Evolutionary conservation across 140 eudicot genomes (phyloP), one percentile per base, ranked within the genome.

Genomic region (Oenanthe javanica): DNA sequence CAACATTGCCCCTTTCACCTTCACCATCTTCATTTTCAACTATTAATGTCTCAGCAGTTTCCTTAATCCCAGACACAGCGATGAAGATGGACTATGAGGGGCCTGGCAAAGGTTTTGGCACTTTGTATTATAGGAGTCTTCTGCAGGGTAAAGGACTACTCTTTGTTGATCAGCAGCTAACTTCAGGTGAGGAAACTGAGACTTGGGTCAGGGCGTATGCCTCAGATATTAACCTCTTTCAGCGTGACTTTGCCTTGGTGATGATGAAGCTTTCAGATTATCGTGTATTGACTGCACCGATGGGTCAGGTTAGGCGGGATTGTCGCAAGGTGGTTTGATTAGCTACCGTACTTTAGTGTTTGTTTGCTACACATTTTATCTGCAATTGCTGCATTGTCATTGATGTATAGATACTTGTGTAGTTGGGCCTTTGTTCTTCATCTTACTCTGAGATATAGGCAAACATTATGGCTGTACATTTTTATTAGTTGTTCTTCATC

Each of bases 121-220:
- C 83, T 23, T 31, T 88, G 10, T 91, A 93, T 82, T 91, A 86
- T 82, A 88, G 92, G 46, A 83, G 91, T 78, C 98, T 93, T 79
- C 80, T 89, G 75, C 91, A 88, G 83, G 87, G 87, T 18, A 88
- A 81, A 78, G 96, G 98, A 59, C 67, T 91, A 16, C 88, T 93
- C 77, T 91, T 84, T 77, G 95, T 87, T 51, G 98, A 93, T 83
- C 97, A 93, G 83, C 97, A 93, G 87, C 77, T 93, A 77, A 91
- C 91, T 52, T 84, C 90, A 71, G 89, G 93, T 18, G 92, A 89
- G 46, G 89, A 87, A 79, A 91, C 96, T n/a, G 72, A 81, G 69
- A 82, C 77, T 40, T 91, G 96, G 93, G 97, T 93, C 47, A 81
- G 85, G 79, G 91, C 88, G 25, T 93, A 91, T 66, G 93, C 96